These are phyloP conservation scores for Albophoma yamanashiensis DNA, from an alignment of 2,329 filamentous ascomycete species.

Conservation along the genomic window DNA sequence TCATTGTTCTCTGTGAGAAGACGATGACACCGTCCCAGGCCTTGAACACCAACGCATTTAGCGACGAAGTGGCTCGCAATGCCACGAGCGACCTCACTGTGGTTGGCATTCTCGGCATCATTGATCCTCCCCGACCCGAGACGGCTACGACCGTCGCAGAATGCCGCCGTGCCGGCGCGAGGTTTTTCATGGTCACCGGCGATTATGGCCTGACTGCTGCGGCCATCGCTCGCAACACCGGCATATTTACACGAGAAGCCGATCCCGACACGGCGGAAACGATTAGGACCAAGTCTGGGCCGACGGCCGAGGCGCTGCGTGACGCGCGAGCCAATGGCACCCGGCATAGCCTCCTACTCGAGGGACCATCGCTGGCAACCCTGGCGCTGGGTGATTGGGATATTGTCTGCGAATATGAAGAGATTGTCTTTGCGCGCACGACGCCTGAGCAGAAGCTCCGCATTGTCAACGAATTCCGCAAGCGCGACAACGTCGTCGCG, in stretches of 20 bases:
- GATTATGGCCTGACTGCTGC: conserved; percentile 47
- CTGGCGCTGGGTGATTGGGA: conserved; percentile 39
- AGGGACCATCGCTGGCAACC: conserved; percentile 48
- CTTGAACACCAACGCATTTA: conserved; percentile 34
- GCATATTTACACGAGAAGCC: conserved; percentile 44
- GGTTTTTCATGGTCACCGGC: conserved; percentile 38
- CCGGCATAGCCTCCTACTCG: conserved; percentile 20
- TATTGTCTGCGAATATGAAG: conserved; percentile 36
- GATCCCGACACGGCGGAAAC: conserved; percentile 25
- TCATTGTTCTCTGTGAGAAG: conserved; percentile 31
- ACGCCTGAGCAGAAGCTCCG: conserved; percentile 61
- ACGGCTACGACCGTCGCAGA: conserved; percentile 27
- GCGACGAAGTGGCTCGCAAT: conserved; percentile 32
- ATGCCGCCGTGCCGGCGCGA: conserved; percentile 31
- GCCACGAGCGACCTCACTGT: conserved; percentile 32
- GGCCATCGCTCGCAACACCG: conserved; percentile 54
- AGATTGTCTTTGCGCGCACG: conserved; percentile 58
- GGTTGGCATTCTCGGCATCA: conserved; percentile 40
- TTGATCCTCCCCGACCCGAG: conserved; percentile 34
- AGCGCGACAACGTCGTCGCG: conserved; percentile 47
- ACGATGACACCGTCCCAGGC: conserved; percentile 14
- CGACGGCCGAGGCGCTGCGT: conserved; percentile 7
- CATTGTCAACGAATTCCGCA: conserved; percentile 59
- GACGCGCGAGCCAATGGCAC: conserved; percentile 10
- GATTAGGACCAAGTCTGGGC: conserved; percentile 7